Evolutionary conservation across 352 stramenopile species (phyloP), one percentile per base, ranked within the genome.

Genomic region (Globisporangium spiculum): DNA sequence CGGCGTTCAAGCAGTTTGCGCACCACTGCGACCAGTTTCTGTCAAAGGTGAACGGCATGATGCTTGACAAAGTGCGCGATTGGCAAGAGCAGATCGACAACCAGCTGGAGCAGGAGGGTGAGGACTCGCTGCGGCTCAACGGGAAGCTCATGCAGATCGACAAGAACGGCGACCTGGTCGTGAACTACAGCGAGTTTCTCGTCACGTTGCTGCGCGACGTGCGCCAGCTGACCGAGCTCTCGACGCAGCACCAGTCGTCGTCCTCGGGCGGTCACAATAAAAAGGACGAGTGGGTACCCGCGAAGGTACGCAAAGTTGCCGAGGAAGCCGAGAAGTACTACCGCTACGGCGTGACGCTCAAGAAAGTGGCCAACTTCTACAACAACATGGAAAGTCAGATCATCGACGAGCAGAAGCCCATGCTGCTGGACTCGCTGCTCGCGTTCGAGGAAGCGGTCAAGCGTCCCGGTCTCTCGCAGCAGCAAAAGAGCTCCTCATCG

Each of bases 351-450:
- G 92, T 99, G 9, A 95, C 93, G 60, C 78, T 99, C 22, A 98
- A 99, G 69, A 99, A 98, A 73, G 91, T 98, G 7, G 93, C 96
- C 1, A 98, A 98, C 65, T 98, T 98, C 70, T 99, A 98, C 87
- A 99, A 99, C 81, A 97, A 89, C 65, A 96, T 99, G 69, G 93
- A 97, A 30, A 86, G 84, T 8, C 85, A 98, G 64, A 98, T 99
- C 71, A 98, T 99, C 30, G 82, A 94, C 10, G 86, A 93, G 62
- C 94, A 98, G 79, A 98, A 98, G 66, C 88, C 93, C 2, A 97
- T 99, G 91, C 81, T 99, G 20, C 74, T 99, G 3, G 90, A 98
- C 56, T 91, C 90, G 18, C 81, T 99, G 0, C 66, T 98, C 14
- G 84, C 89, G 1, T 99, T 99, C 61, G 95, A 98, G 71, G 83